Evolutionary conservation across 805 yeast genomes (phyloP), one percentile per base, ranked within the genome.

Genomic region (Cyberlindnera suaveolens): DNA sequence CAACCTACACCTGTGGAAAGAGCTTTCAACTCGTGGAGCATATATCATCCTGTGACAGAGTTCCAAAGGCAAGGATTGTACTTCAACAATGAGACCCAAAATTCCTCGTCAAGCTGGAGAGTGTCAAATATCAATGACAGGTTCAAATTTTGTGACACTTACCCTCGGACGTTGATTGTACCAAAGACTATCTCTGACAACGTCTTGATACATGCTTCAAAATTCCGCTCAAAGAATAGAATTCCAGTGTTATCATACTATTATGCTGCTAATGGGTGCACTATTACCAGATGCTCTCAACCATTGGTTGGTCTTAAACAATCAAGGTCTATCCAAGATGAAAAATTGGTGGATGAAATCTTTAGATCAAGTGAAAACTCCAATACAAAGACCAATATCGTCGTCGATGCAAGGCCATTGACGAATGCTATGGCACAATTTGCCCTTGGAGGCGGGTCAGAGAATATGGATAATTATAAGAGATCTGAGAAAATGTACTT

Each of bases 361-460:
- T 88, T 89, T 61, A 67, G 69, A 32, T 73, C 84, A 1, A 85
- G 84, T 45, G 53, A 52, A 29, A 42, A 43, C 16, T 14, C 29
- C 13, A 48, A 64, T 5, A 52, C 60, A 52, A 56, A 74, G 41
- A 80, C 88, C 37, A 82, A 90, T 56, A 63, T 93, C 26, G 80
- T 93, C 27, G 91, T 88, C 5, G 99, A 93, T 65, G 85, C 95
- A 18, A 70, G 99, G 43, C 99, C 99, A 1, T 62, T 89, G 20
- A 84, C 97, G 0, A 93, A 93, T 62, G 98, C 98, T 7, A 77
- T 89, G 77, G 98, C 96, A 0, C 98, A 93, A 56, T 86, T 87
- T 37, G 98, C 98, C 0, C 65, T 93, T 14, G 99, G 99, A 11
- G 99, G 97, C n/a, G 99, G 99, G 1, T 84, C 96, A 0, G 99